Evolutionary conservation across 2,329 filamentous ascomycete species (phyloP).

Genomic region (Cadophora sp.): DNA sequence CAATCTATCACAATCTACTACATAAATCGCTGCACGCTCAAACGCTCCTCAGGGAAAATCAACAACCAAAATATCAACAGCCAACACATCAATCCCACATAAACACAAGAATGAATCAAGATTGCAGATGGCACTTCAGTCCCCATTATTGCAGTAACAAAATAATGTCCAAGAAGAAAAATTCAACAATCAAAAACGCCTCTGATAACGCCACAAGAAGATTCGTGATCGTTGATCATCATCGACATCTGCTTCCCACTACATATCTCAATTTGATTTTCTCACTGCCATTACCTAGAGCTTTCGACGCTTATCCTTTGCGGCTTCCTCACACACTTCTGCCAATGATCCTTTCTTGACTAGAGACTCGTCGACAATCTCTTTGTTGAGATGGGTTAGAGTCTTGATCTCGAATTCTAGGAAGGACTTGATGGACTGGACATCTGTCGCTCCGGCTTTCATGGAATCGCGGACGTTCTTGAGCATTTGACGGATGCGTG

Average conservation of each 20-base stretch:
- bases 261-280: neutral
- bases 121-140: neutral
- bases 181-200: conserved; percentile 1
- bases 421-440: conserved; percentile 46
- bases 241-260: conserved; percentile 1
- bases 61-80: neutral
- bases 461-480: conserved; percentile 46
- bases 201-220: conserved; percentile 16
- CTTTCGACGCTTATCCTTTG: conserved; percentile 32
- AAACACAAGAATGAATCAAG: neutral
- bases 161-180: neutral
- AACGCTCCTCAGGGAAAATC: neutral
- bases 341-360: conserved; percentile 41
- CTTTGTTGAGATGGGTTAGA: conserved; percentile 42
- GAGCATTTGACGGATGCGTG: conserved; percentile 46
- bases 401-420: conserved; percentile 47
- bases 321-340: conserved; percentile 40
- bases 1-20: conserved; percentile 6
- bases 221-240: conserved; percentile 22
- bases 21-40: conserved; percentile 11
- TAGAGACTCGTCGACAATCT: conserved; percentile 45
- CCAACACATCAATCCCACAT: neutral
- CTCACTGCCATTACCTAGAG: neutral
- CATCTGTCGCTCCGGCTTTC: conserved; percentile 46
- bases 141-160: neutral